Percentiles rank a stretch among this genome's conserved stretches.
These are phyloP conservation scores for Forsythia viridissima DNA, from an alignment of 257 asterid genomes.

Conservation along the genomic window DNA sequence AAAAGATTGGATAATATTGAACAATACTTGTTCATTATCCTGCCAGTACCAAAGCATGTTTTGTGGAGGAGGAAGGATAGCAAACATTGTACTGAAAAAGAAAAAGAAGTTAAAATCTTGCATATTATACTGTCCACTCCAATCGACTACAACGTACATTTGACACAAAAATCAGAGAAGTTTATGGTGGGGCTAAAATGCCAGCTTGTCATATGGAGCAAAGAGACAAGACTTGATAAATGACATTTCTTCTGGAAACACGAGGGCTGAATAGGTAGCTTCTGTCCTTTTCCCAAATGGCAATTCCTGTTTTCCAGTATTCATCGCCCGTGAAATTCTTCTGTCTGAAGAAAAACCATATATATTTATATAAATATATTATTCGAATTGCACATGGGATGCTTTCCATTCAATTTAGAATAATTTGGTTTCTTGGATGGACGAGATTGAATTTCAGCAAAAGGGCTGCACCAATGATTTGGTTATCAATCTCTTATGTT, in stretches of 20 bases:
- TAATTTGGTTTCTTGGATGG: slow-evolving; percentile 17
- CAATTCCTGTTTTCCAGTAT: slow-evolving; percentile 35
- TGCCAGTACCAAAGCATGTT: too few species aligned
- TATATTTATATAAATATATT: slow-evolving; percentile 8
- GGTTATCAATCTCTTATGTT: neutral
- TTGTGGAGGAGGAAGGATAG: neutral
- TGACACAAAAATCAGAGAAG: neutral
- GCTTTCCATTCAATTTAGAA: slow-evolving; percentile 17
- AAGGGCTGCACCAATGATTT: neutral
- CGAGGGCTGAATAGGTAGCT: slow-evolving; percentile 52
- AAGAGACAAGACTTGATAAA: slow-evolving; percentile 62
- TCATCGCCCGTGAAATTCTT: slow-evolving; percentile 46
- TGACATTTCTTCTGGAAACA: slow-evolving; percentile 38
- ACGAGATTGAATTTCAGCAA: neutral
- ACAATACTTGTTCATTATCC: too few species aligned
- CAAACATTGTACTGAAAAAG: neutral
- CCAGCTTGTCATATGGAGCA: slow-evolving; percentile 51
- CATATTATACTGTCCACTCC: neutral
- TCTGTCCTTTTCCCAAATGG: slow-evolving; percentile 62
- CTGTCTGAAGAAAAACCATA: slow-evolving; percentile 22
- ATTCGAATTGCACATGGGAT: slow-evolving; percentile 13
- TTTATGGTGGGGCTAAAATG: slow-evolving; percentile 38
- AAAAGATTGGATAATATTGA: too few species aligned
- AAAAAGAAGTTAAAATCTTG: neutral
- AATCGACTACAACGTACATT: neutral